Conservation (phyloP, 441 rosid genomes). For the Gossypium lobatum region DNA sequence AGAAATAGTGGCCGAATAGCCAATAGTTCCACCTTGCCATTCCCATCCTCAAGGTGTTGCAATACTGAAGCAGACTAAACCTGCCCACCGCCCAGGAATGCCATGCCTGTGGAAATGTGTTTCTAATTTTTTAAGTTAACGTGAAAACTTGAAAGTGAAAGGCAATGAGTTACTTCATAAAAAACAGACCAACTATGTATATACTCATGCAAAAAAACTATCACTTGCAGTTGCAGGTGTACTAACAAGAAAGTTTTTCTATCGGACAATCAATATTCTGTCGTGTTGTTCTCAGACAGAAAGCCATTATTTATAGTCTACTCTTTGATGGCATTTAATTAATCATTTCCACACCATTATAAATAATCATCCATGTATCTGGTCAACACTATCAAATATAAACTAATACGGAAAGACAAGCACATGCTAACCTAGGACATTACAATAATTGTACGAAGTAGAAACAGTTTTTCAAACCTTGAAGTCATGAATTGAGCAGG, state of each 20-base stretch:
- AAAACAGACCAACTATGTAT: not conserved
- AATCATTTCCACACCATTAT: not conserved
- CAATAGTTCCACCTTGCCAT: not conserved
- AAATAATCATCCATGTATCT: not conserved
- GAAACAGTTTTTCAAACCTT: not conserved
- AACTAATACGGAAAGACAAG: not conserved
- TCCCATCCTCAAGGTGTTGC: not conserved
- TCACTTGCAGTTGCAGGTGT: not conserved
- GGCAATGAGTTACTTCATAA: not conserved
- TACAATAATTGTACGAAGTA: not conserved
- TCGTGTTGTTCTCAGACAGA: not conserved
- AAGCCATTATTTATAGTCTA: not conserved
- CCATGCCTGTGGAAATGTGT: not conserved
- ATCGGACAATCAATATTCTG: not conserved
- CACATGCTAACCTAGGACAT: not conserved
- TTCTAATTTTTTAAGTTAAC: not conserved
- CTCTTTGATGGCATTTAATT: not conserved
- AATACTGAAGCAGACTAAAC: not conserved
- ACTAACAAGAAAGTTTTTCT: not conserved
- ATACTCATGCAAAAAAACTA: not conserved
- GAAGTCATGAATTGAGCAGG: not conserved
- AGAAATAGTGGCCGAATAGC: not conserved
- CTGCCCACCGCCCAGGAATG: not conserved
- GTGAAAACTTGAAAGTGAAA: too few relatives aligned
- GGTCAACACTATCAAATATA: too few relatives aligned